Conservation (phyloP, 805 yeast genomes). For the Yamadazyma phyllophila region DNA sequence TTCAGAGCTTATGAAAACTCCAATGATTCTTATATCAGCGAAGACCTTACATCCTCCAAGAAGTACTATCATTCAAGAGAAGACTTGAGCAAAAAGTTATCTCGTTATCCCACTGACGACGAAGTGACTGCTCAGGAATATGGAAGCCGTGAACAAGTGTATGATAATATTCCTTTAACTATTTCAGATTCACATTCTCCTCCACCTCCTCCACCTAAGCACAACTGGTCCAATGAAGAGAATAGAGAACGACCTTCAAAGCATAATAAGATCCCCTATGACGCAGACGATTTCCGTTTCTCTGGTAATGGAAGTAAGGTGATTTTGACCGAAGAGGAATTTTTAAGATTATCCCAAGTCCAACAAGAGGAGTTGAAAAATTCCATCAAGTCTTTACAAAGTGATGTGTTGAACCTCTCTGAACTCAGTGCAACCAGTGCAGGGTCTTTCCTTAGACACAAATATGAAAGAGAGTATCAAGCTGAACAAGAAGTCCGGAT, state of each 20-base stretch:
- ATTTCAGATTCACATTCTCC: constrained; percentile 33
- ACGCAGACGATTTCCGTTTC: constrained; percentile 36
- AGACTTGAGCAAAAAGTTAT: constrained; percentile 33
- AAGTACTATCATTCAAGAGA: constrained; percentile 31
- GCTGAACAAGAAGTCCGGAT: constrained; percentile 21
- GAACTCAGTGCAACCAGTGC: constrained; percentile 89
- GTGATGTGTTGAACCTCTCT: constrained; percentile 49
- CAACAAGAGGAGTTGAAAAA: constrained; percentile 39
- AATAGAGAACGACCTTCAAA: background rate
- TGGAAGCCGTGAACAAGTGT: constrained; percentile 7
- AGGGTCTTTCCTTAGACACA: constrained; percentile 78
- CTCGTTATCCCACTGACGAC: constrained; percentile 21
- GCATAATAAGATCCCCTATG: constrained; percentile 26
- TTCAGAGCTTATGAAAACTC: constrained; percentile 16
- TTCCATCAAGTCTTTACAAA: constrained; percentile 41
- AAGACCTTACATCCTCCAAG: constrained; percentile 33
- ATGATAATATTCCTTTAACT: constrained; percentile 28
- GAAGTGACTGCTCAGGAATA: constrained; percentile 20
- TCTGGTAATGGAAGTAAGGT: constrained; percentile 21
- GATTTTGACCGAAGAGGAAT: constrained; percentile 26
- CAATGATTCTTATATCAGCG: constrained; percentile 32
- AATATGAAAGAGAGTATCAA: constrained; percentile 40
- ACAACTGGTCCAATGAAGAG: constrained; percentile 13
- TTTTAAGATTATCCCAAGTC: constrained; percentile 26
- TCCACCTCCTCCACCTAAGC: constrained; percentile 44